Percentiles rank a stretch among this genome's conserved stretches.
These are phyloP conservation scores for Beverwykella pulmonaria DNA, from an alignment of 495 filamentous ascomycete species.

Conservation along the genomic window DNA sequence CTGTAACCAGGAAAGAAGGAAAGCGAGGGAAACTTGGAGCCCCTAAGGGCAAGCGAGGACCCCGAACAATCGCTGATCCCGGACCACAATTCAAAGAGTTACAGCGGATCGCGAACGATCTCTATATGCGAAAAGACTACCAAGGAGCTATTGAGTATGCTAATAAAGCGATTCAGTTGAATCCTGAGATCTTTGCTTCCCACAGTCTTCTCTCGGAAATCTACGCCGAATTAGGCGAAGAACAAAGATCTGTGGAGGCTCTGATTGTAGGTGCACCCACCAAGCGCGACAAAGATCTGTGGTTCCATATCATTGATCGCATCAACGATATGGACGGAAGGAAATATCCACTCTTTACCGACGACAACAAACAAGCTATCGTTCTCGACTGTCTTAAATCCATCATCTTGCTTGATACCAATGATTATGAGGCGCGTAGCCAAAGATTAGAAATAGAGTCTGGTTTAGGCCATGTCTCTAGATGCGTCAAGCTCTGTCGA, in stretches of 20 bases:
- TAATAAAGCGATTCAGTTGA: slow-evolving; percentile 71
- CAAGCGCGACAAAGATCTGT: slow-evolving; percentile 65
- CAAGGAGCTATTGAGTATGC: slow-evolving; percentile 64
- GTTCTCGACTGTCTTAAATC: slow-evolving; percentile 67
- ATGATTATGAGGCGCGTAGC: slow-evolving; percentile 61
- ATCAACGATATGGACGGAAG: slow-evolving; percentile 64
- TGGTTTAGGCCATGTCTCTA: slow-evolving; percentile 17
- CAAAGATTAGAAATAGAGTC: slow-evolving; percentile 43
- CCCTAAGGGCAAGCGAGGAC: slow-evolving; percentile 52
- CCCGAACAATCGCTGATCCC: slow-evolving; percentile 72
- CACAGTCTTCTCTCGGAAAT: slow-evolving; percentile 77
- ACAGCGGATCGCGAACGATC: slow-evolving; percentile 68
- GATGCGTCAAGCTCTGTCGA: slow-evolving; percentile 26
- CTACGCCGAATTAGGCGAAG: slow-evolving; percentile 67
- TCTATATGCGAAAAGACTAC: slow-evolving; percentile 65
- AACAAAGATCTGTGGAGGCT: slow-evolving; percentile 67
- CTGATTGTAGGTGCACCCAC: slow-evolving; percentile 73
- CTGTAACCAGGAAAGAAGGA: neutral
- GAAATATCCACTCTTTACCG: slow-evolving; percentile 28
- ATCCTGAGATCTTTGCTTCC: slow-evolving; percentile 79
- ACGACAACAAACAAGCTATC: slow-evolving; percentile 49
- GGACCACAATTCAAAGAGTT: slow-evolving; percentile 73
- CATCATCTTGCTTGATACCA: slow-evolving; percentile 64
- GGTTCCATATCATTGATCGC: slow-evolving; percentile 69
- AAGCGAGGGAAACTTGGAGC: slow-evolving; percentile 4